Percentiles rank a stretch among this genome's conserved stretches.
Conservation (phyloP, 768 basidiomycete species). For the Epithele typhae region DNA sequence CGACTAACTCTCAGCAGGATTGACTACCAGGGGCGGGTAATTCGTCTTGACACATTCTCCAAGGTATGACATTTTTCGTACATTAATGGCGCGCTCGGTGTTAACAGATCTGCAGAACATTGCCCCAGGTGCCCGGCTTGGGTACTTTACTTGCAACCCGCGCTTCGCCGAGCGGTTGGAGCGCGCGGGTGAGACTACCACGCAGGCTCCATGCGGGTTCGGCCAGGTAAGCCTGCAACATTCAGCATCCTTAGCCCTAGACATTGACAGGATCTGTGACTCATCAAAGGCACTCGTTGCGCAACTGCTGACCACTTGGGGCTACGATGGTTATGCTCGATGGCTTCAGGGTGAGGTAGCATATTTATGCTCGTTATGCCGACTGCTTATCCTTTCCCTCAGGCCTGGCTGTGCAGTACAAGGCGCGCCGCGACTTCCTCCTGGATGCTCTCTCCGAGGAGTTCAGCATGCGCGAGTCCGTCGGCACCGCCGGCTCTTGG, state of each 20-base stretch:
- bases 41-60: slow-evolving; percentile 77
- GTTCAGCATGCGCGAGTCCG: slow-evolving; percentile 48
- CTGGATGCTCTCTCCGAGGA: slow-evolving; percentile 59
- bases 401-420: slow-evolving; percentile 56
- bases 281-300: slow-evolving; percentile 46
- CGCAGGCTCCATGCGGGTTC: slow-evolving; percentile 72
- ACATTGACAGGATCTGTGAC: too few species aligned
- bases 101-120: slow-evolving; percentile 47
- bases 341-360: slow-evolving; percentile 74
- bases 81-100: not conserved
- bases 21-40: slow-evolving; percentile 79
- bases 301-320: slow-evolving; percentile 61
- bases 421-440: slow-evolving; percentile 53
- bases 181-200: slow-evolving; percentile 61
- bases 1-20: slow-evolving; percentile 31
- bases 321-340: slow-evolving; percentile 64
- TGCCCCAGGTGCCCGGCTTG: slow-evolving; percentile 72
- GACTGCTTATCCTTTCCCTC: not conserved
- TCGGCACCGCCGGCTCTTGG: slow-evolving; percentile 24
- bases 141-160: slow-evolving; percentile 77
- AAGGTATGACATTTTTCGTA: slow-evolving; percentile 40
- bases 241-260: too few species aligned
- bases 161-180: slow-evolving; percentile 73
- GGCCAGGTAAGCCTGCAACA: slow-evolving; percentile 47
- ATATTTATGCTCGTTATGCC: too few species aligned